phyloP scores from a whole-genome alignment of 2,329 filamentous ascomycete genomes.

The Nemania sp. region DNA sequence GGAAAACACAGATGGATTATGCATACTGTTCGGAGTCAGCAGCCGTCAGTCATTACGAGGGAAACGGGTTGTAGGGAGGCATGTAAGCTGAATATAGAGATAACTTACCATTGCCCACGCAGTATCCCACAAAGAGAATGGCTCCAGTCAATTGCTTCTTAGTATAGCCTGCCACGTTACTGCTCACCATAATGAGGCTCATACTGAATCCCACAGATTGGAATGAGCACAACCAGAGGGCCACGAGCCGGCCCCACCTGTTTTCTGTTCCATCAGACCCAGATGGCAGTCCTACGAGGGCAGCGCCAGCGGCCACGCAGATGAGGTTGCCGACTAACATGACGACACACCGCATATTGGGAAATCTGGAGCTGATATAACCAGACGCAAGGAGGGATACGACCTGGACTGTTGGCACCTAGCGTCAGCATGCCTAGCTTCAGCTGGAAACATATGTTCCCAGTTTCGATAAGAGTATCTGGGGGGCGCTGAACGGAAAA shows the following conservation, averaged over 20 bases:
- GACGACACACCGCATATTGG: constrained; percentile 52
- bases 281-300: constrained; percentile 56
- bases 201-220: constrained; percentile 41
- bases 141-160: constrained; percentile 42
- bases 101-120: constrained; percentile 31
- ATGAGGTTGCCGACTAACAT: constrained; percentile 60
- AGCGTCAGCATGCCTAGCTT: neutral
- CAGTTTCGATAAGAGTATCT: neutral
- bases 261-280: constrained; percentile 42
- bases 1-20: neutral
- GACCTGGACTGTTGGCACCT: constrained; percentile 49
- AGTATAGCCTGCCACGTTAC: constrained; percentile 41
- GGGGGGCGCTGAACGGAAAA: neutral
- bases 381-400: constrained; percentile 55
- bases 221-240: constrained; percentile 54
- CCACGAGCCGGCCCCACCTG: constrained; percentile 61
- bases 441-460: neutral
- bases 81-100: neutral
- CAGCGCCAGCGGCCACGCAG: constrained; percentile 55
- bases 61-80: too few species aligned
- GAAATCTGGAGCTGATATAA: constrained; percentile 54
- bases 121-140: constrained; percentile 41
- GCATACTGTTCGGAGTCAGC: constrained; percentile 20
- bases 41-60: neutral
- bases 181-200: constrained; percentile 41